These are phyloP conservation scores for Rhododendron simsii DNA, from an alignment of 148 eudicot species.

Conservation along the genomic window DNA sequence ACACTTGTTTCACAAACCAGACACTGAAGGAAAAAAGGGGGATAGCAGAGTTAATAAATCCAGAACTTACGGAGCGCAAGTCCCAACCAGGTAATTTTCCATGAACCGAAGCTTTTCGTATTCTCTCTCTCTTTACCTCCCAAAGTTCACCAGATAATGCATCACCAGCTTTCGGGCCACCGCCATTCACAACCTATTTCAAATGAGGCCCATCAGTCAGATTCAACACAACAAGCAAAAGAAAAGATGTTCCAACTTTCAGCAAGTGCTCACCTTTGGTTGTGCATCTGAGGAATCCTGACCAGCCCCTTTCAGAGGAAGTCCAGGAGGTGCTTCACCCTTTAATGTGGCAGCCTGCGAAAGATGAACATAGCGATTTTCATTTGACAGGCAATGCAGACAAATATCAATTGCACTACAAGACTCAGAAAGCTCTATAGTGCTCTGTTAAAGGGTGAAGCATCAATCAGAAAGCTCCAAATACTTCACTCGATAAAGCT, in stretches of 20 bases:
- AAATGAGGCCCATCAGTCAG: slow-evolving; percentile 9
- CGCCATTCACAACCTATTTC: slow-evolving; percentile 62
- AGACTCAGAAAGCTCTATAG: neutral
- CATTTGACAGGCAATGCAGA: neutral
- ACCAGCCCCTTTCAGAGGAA: slow-evolving; percentile 92
- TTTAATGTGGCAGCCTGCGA: slow-evolving; percentile 94
- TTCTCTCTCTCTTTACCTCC: slow-evolving; percentile 91
- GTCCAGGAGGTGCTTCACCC: slow-evolving; percentile 96
- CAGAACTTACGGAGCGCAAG: slow-evolving; percentile 81
- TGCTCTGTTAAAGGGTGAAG: neutral
- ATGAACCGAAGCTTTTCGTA: slow-evolving; percentile 60
- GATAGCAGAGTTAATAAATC: neutral
- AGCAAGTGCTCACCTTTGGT: slow-evolving; percentile 49
- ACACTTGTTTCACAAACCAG: neutral
- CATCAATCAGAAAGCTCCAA: neutral
- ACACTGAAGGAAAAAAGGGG: neutral
- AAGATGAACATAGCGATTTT: neutral
- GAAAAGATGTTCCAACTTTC: neutral
- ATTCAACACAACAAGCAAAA: slow-evolving; percentile 10
- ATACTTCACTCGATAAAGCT: neutral
- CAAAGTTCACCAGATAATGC: slow-evolving; percentile 98
- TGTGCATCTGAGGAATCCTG: slow-evolving; percentile 86
- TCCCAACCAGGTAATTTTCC: slow-evolving; percentile 96
- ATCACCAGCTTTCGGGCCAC: slow-evolving; percentile 67
- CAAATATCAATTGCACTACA: neutral